Conservation (phyloP, 129 eudicot species). For the Smallanthus sonchifolius region DNA sequence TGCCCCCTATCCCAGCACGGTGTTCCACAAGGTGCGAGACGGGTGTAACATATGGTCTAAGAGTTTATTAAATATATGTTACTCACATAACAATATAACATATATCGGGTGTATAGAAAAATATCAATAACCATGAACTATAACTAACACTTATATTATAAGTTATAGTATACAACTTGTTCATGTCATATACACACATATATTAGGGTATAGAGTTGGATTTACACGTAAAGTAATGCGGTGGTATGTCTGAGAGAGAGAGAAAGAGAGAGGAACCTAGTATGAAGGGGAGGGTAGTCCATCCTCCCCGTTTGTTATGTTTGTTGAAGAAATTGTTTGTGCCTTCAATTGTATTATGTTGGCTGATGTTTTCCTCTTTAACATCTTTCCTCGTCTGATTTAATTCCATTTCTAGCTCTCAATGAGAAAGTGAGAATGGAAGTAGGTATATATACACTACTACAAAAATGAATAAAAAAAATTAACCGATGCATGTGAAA, state of each 20-base stretch:
- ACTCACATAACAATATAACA: background rate
- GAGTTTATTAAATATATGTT: background rate
- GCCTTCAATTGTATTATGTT: slow-evolving; percentile 9
- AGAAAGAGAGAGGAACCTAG: slow-evolving; percentile 18
- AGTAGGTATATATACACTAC: background rate
- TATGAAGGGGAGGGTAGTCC: slow-evolving; percentile 33
- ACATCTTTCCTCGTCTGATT: background rate
- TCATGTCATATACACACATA: no score
- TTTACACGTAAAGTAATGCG: background rate
- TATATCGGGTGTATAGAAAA: background rate
- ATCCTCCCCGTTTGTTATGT: slow-evolving; percentile 30
- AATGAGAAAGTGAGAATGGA: background rate
- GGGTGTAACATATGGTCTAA: no score
- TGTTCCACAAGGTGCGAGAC: no score
- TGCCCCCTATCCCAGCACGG: no score
- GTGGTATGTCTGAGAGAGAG: background rate
- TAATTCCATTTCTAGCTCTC: background rate
- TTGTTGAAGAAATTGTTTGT: slow-evolving; percentile 1
- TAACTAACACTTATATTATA: background rate
- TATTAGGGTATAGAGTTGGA: background rate
- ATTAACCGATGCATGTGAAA: background rate
- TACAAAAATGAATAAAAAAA: no score
- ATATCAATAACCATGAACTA: background rate
- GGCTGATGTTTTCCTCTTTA: slow-evolving; percentile 16
- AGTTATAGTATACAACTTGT: background rate